phyloP scores from a whole-genome alignment of 345 rosid species.

The Mallotus nudiflorus region DNA sequence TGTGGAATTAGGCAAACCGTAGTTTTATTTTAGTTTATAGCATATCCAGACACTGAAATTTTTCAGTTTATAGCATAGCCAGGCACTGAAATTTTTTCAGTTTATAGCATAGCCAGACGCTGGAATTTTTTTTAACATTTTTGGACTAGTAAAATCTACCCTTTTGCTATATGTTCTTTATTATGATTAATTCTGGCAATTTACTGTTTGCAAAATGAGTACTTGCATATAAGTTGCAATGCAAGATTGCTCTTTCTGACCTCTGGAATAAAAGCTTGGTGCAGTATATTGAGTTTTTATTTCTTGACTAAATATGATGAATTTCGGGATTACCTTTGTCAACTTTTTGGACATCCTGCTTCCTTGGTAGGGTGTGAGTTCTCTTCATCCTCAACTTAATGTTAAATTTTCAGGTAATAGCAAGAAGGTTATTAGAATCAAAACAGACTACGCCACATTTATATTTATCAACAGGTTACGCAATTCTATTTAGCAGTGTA shows the following conservation, averaged over 20 bases:
- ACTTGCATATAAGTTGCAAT: neutral
- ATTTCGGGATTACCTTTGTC: neutral
- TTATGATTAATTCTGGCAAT: neutral
- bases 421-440: conserved; percentile 91
- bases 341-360: neutral
- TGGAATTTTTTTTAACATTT: neutral
- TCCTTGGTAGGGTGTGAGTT: neutral
- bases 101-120: too few relatives aligned
- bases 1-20: too few relatives aligned
- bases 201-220: neutral
- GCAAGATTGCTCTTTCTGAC: neutral
- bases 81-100: too few relatives aligned
- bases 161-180: neutral
- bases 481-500: conserved; percentile 10
- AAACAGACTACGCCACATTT: conserved; percentile 89
- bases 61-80: too few relatives aligned
- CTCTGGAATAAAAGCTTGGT: conserved; percentile 1
- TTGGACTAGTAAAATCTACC: neutral
- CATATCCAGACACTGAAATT: too few relatives aligned
- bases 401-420: conserved; percentile 63
- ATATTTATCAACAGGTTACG: conserved; percentile 79
- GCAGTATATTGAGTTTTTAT: neutral
- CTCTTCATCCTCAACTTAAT: neutral
- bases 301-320: neutral
- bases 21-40: too few relatives aligned